Percentiles rank a stretch among this genome's conserved stretches.
phyloP scores from a whole-genome alignment of 441 rosid species.

The Flueggea neowawraea region DNA sequence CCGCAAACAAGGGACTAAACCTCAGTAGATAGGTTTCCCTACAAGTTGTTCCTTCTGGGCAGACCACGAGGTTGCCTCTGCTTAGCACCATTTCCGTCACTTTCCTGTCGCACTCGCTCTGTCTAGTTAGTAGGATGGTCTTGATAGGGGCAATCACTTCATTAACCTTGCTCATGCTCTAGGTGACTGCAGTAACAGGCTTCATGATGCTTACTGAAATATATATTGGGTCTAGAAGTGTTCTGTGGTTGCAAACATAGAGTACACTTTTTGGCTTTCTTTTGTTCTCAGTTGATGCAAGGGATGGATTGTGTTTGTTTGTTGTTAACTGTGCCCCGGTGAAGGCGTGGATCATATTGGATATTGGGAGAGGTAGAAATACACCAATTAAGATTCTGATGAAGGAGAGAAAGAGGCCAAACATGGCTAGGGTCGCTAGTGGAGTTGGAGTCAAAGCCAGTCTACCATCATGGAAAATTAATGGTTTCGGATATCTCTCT shows the following conservation, averaged over 20 bases:
- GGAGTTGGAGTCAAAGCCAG: constrained; percentile 65
- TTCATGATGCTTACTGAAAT: constrained; percentile 27
- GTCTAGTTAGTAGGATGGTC: constrained; percentile 44
- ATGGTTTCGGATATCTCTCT: constrained; percentile 53
- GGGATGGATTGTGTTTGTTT: constrained; percentile 9
- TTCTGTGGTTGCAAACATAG: constrained; percentile 65
- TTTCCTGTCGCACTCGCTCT: constrained; percentile 40
- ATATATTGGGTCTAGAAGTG: constrained; percentile 56
- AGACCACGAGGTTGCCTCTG: constrained; percentile 53
- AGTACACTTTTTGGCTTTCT: constrained; percentile 24
- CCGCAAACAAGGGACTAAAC: constrained; percentile 73
- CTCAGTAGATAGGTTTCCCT: constrained; percentile 74
- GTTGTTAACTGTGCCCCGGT: constrained; percentile 30
- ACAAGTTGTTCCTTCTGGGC: constrained; percentile 87
- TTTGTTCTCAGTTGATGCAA: not conserved
- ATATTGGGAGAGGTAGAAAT: constrained; percentile 34
- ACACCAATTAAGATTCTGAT: constrained; percentile 28
- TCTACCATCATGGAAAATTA: constrained; percentile 79
- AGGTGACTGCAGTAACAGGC: constrained; percentile 55
- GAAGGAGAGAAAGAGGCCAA: constrained; percentile 32
- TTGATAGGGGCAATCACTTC: constrained; percentile 55
- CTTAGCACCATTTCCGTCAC: constrained; percentile 35
- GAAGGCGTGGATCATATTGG: constrained; percentile 30
- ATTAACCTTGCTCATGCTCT: constrained; percentile 51
- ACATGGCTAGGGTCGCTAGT: constrained; percentile 38